Evolutionary conservation across 495 filamentous ascomycete genomes (phyloP), one percentile per base, ranked within the genome.

Genomic region (Coniosporium apollinis): DNA sequence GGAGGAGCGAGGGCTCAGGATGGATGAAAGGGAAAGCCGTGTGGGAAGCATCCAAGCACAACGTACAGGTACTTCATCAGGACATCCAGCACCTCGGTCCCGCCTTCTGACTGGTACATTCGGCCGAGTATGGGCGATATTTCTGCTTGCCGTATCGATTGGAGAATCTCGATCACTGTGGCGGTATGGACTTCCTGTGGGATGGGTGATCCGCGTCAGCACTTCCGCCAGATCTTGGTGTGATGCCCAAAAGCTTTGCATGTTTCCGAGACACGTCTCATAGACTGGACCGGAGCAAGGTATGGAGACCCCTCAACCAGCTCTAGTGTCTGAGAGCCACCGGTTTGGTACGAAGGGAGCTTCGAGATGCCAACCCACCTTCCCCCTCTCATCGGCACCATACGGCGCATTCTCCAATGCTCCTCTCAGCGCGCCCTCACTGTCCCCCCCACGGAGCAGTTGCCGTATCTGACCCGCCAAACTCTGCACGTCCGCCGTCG

Each of bases 121-220:
- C 76, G 66, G 52, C 72, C 70, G 34, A 94, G 59, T 50, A 94
- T 72, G 1, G 79, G 76, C 20, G 76, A 76, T 82, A 94, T 92
- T 47, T 94, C 85, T 31, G 76, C 74, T 53, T 83, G 80, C 43
- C 84, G 81, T 53, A 91, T 92, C 7, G 78, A 81, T 57, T 91
- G 83, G 40, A 94, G 62, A 25, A 91, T 82, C 56, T 93, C 85
- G 22, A 76, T 73, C 6, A 94, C 76, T 7, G 79, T 80, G 26
- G 76, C 70, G 38, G 87, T 61, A 50, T 89, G 82, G 10, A 81
- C 57, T 42, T 91, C 82, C 79, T 68, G 44, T 38, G 46, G 11
- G 26, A 13, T 26, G 24, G 7, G 24, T 26, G 7, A 8, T 26
- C 24, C 24, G 24, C 24, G 13, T 26, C 7, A 8, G 7, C 24